Evolutionary conservation across 2,329 filamentous ascomycete species (phyloP).

Genomic region (Alternaria tenuissima): DNA sequence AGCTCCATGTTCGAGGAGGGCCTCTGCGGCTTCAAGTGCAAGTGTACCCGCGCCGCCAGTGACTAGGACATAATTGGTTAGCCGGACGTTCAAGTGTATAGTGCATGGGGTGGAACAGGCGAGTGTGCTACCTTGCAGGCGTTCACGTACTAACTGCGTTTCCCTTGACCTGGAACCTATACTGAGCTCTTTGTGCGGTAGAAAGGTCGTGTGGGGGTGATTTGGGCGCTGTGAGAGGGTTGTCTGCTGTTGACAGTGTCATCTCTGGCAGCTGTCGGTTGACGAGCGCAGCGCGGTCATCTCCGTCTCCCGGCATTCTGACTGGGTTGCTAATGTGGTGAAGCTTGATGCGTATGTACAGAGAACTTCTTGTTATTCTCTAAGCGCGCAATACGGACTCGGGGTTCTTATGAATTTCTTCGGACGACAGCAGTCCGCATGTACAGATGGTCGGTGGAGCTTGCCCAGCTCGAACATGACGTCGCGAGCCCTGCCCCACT

Average conservation of each 20-base stretch:
- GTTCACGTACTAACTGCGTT: constrained; percentile 60
- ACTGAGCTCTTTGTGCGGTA: constrained; percentile 53
- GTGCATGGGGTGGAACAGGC: constrained; percentile 1
- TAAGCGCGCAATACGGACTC: no score
- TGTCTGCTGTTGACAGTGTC: constrained; percentile 57
- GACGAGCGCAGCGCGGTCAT: constrained; percentile 55
- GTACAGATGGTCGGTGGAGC: constrained; percentile 14
- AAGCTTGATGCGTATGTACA: not conserved
- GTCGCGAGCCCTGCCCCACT: constrained; percentile 21
- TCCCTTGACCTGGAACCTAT: constrained; percentile 61
- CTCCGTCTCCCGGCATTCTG: constrained; percentile 47
- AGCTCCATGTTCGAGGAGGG: constrained; percentile 74
- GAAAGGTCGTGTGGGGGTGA: constrained; percentile 55
- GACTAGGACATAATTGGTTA: constrained; percentile 49
- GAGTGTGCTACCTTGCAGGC: constrained; percentile 20
- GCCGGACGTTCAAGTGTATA: not conserved
- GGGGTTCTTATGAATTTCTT: constrained; percentile 1
- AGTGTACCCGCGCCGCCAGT: constrained; percentile 73
- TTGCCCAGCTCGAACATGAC: constrained; percentile 19
- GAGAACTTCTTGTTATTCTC: not conserved
- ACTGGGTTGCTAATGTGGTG: not conserved
- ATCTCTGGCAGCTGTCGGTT: constrained; percentile 59
- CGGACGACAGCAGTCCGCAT: constrained; percentile 26
- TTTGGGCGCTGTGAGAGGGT: constrained; percentile 53
- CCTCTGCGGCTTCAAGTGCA: constrained; percentile 65